Evolutionary conservation across 2,329 filamentous ascomycete genomes (phyloP), one percentile per base, ranked within the genome.

Genomic region (Aspergillus puulaauensis): DNA sequence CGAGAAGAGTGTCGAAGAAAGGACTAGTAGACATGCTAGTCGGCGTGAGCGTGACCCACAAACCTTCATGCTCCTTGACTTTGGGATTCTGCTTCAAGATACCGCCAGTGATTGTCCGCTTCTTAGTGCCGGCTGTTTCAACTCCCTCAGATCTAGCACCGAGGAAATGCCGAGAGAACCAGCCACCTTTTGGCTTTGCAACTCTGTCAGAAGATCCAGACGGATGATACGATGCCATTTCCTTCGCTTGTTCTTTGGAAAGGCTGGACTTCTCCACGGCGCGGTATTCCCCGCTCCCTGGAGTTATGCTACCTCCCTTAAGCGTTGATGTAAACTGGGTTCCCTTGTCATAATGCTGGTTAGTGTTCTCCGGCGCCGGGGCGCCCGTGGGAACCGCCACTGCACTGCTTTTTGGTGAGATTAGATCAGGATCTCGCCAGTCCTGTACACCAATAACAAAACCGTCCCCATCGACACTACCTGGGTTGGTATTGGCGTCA

Each of bases 11-110:
- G 71, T 99, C 95, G 66, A 98, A 93, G 78, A 99, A 96, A 0
- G 95, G 93, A 66, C 89, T 96, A 5, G 90, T 89, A 62, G 91
- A 93, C 77, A 88, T 86, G 74, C 86, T 93, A 0, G 92, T 93
- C 1, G 93, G 95, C 1, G 91, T 95, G 55, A 99, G 86, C 7
- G 95, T 96, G n/a, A 99, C 91, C 92, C 92, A 98, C 4, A 99
- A 83, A 2, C 92, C 93, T 66, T 95, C 87, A 62, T 87, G 87
- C 12, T 80, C 79, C 39, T 81, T 76, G 61, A 72, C 73, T 27
- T 77, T 69, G 46, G 68, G 66, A 17, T 70, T 66, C 52, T 69
- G 54, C n/a, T 58, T 61, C 35, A 41, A 59, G 49, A 52, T 21
- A 35, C 57, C 63, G 19, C 63, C 60, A 17, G 54, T 19, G 44